phyloP scores from a whole-genome alignment of 371 early-diverging fungal genomes.

The Rozella allomycis region DNA sequence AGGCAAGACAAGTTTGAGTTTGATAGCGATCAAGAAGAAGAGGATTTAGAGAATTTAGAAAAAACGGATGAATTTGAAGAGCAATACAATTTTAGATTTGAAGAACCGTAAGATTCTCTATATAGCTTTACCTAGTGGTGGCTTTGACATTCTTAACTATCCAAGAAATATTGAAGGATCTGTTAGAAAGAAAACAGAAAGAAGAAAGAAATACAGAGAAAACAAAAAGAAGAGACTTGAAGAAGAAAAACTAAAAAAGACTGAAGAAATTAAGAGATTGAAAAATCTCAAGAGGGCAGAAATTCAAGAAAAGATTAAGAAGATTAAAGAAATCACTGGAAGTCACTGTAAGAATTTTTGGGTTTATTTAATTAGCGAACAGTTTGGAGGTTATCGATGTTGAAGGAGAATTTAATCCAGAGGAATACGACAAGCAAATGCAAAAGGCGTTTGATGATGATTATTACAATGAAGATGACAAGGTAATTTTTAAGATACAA shows the following conservation, averaged over 20 bases:
- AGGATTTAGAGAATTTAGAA: conserved; percentile 43
- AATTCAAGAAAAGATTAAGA: conserved; percentile 43
- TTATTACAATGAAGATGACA: conserved; percentile 2
- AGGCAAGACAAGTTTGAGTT: conserved; percentile 25
- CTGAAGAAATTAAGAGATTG: conserved; percentile 61
- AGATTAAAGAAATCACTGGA: conserved; percentile 68
- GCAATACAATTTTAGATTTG: conserved; percentile 74
- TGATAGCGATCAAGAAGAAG: conserved; percentile 27
- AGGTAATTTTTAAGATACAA: not conserved
- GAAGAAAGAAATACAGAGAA: conserved; percentile 42
- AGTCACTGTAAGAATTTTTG: not conserved
- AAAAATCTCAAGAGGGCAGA: conserved; percentile 72
- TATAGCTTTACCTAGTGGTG: conserved; percentile 14
- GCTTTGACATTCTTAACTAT: conserved; percentile 36
- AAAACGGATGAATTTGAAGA: conserved; percentile 67
- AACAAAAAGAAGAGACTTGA: conserved; percentile 41
- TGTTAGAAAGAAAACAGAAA: conserved; percentile 11
- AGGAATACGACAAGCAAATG: conserved; percentile 61
- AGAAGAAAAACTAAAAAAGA: conserved; percentile 36
- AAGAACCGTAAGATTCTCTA: conserved; percentile 41
- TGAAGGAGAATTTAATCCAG: conserved; percentile 74
- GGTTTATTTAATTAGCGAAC: conserved; percentile 3
- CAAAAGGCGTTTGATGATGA: conserved; percentile 29
- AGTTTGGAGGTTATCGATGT: conserved; percentile 58
- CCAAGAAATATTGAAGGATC: conserved; percentile 52